phyloP scores from a whole-genome alignment of 306 rosid genomes.

The Quercus parvula region DNA sequence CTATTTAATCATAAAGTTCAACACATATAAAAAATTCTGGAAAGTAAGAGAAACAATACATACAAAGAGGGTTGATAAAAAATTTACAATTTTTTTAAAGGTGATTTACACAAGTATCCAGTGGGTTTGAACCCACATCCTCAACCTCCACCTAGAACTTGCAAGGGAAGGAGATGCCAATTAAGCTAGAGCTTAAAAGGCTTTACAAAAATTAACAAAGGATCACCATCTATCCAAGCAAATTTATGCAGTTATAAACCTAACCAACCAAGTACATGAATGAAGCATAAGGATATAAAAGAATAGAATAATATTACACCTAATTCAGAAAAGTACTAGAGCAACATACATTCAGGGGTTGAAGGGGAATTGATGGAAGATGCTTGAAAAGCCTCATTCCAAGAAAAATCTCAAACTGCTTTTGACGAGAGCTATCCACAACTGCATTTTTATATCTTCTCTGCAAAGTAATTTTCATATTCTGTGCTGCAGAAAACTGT shows the following conservation, averaged over 20 bases:
- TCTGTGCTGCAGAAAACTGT: slow-evolving; percentile 95
- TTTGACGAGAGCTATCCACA: slow-evolving; percentile 98
- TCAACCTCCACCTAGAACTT: too few relatives aligned
- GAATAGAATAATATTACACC: slow-evolving; percentile 22
- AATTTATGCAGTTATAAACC: background rate
- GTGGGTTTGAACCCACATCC: too few relatives aligned
- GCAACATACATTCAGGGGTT: slow-evolving; percentile 83
- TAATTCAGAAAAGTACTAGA: slow-evolving; percentile 33
- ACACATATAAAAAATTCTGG: background rate
- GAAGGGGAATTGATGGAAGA: slow-evolving; percentile 87
- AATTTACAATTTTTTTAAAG: too few relatives aligned
- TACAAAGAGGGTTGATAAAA: background rate
- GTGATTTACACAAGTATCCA: too few relatives aligned
- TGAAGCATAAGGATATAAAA: background rate
- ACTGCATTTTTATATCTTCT: slow-evolving; percentile 91
- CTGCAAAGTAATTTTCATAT: slow-evolving; percentile 92
- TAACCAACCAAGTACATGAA: slow-evolving; percentile 1
- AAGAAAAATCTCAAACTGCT: slow-evolving; percentile 92
- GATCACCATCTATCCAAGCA: slow-evolving; percentile 24
- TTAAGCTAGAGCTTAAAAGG: too few relatives aligned
- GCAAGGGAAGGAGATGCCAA: too few relatives aligned
- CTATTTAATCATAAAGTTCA: background rate
- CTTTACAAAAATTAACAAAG: slow-evolving; percentile 15
- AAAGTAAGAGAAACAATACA: slow-evolving; percentile 1
- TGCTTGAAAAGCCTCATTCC: slow-evolving; percentile 97